These are phyloP conservation scores for Acarospora socialis DNA, from an alignment of 2,329 filamentous ascomycete genomes.

Conservation along the genomic window DNA sequence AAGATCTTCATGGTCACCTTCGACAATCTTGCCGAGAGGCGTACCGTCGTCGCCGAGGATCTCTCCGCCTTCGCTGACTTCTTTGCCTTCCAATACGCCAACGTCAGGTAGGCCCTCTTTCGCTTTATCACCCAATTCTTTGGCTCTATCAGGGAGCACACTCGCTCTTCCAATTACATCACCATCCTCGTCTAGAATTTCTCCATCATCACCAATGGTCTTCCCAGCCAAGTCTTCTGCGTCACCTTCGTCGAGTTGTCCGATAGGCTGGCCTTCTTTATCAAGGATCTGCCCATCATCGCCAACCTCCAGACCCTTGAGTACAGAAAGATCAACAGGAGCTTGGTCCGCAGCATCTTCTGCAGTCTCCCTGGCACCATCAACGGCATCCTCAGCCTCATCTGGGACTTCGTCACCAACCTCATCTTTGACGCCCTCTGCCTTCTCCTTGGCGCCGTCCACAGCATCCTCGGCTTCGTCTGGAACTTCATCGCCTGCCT, in stretches of 20 bases:
- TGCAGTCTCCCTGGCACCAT: constrained; percentile 7
- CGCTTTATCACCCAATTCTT: constrained; percentile 12
- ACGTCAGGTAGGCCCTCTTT: constrained; percentile 12
- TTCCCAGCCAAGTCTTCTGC: constrained; percentile 27
- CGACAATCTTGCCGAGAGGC: constrained; percentile 25
- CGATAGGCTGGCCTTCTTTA: constrained; percentile 24
- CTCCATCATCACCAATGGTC: constrained; percentile 26
- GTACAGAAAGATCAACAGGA: constrained; percentile 21
- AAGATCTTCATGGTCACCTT: constrained; percentile 28
- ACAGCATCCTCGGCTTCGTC: constrained; percentile 14
- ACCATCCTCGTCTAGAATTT: constrained; percentile 27
- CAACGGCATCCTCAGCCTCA: constrained; percentile 4
- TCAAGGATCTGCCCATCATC: constrained; percentile 41
- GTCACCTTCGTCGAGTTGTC: constrained; percentile 27
- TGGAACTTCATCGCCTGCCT: constrained; percentile 11
- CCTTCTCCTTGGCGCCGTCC: constrained; percentile 4
- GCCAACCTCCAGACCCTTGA: constrained; percentile 29
- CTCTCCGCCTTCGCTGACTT: constrained; percentile 24
- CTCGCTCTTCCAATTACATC: constrained; percentile 22
- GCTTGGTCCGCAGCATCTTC: constrained; percentile 14
- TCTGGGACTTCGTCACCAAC: constrained; percentile 11
- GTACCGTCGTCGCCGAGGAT: constrained; percentile 24
- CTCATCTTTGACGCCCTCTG: constrained; percentile 13
- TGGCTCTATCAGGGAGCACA: constrained; percentile 12
- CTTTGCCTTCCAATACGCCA: constrained; percentile 16